Evolutionary conservation across 495 filamentous ascomycete genomes (phyloP), one percentile per base, ranked within the genome.

Genomic region (Trichoderma virens): DNA sequence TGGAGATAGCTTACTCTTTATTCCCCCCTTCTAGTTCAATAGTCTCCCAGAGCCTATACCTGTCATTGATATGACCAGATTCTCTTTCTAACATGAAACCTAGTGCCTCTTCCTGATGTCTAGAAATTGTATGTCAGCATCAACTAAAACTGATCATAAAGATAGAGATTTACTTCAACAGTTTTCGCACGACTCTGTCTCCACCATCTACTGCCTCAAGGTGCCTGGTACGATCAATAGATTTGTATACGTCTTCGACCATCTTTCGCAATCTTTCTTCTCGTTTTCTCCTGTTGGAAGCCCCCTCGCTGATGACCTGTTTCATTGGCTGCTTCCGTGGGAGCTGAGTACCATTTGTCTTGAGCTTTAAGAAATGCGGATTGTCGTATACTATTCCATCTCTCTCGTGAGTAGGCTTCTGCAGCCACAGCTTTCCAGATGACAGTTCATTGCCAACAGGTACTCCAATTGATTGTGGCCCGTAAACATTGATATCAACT

Each of bases 401-500:
- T 18, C 60, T 65, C 61, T 61, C 59, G 65, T 62, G 63, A 62
- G 39, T 66, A 63, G 76, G 73, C 51, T 67, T 67, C 65, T 78
- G 76, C 3, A 78, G 62, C 67, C 66, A 78, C n/a, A 71, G 68
- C 43, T 72, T 70, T 16, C 63, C 62, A 5, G 56, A 28, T 2
- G 75, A 77, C 28, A 77, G 64, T 3, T 56, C 47, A 8, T 65
- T 45, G 7, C 74, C 73, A 41, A 77, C 67, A 6, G 67, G 39
- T 4, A 64, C 62, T 18, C 62, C 63, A 30, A 47, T 35, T 18
- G 61, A 35, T 5, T 28, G 65, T 5, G 68, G 66, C 6, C 76
- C 76, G 61, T 76, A 76, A 11, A 78, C 63, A 59, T 73, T 74
- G 62, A 78, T 73, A 39, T 75, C 66, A n/a, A 77, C 65, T 14